Evolutionary conservation across 352 stramenopile species (phyloP), one percentile per base, ranked within the genome.

Genomic region (Phytophthora pisi): DNA sequence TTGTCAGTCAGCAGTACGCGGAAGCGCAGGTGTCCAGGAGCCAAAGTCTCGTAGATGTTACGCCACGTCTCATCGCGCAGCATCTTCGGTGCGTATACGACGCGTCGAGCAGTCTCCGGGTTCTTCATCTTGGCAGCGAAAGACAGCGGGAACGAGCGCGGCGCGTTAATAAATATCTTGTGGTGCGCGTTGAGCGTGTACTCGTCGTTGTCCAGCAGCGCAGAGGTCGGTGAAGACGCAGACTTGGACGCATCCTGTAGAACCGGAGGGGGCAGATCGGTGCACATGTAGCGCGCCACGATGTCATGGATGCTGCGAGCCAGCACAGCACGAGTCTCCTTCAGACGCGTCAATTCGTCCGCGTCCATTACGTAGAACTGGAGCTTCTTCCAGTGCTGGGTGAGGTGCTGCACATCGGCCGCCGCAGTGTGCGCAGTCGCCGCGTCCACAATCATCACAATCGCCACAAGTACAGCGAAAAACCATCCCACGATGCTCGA

Each of bases 161-260:
- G 84, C 34, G 84, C 75, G 70, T 92, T 92, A 73, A 92, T 90
- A 88, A 92, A 92, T 82, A 92, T 88, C 60, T 90, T 88, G 74
- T 92, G 82, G 70, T 92, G 80, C 50, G 77, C 67, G 60, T 92
- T 92, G 16, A 92, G 71, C 59, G 80, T 79, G 72, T 89, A 92
- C 53, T 88, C 74, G 58, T 90, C 81, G 28, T 81, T 87, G 20
- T 78, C 57, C 28, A 76, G 68, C 3, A 79, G 68, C 20, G 70
- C 68, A 6, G 68, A 68, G 58, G 70, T 64, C 16, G 70, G 57
- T 4, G 72, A 74, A 10, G 58, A 56, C 5, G 72, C 56, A 23
- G 71, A 68, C 68, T 86, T 89, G 5, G 77, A 77, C 3, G 66
- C 72, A 45, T 87, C 82, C 53, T 90, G 83, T 13, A 92, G 64